Evolutionary conservation across 441 rosid genomes (phyloP), one percentile per base, ranked within the genome.

Genomic region (Syzygium syzygioides): DNA sequence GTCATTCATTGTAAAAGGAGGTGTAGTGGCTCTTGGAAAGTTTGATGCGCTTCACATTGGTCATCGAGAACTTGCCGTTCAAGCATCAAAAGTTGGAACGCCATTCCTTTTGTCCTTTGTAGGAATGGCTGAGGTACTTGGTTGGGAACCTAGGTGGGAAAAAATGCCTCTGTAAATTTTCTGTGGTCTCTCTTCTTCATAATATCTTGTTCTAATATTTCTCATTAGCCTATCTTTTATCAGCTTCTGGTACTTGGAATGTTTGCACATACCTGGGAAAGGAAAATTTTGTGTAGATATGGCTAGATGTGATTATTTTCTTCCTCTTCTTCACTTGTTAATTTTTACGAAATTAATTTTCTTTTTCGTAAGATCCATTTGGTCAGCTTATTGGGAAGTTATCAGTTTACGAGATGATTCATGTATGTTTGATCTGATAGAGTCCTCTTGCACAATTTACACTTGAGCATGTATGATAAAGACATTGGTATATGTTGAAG

Each of bases 41-140:
- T 97, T 97, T 92, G 99, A 97, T 85, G 99, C 98, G 6, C 94
- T 97, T 90, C 98, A 96, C 89, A 85, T 93, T 71, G 98, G 98
- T 86, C 98, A 97, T 90, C 95, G 98, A 59, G 98, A 95, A 91
- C 98, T 95, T 85, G 98, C 96, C 6, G 92, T 94, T 93, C 96
- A 94, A 93, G 99, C 99, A 90, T 97, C 99, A 23, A 96, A 93
- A 90, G 90, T 92, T 86, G 99, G 98, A 91, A 91, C 92, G 60
- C 98, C 99, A 13, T 94, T 91, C 92, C 96, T 95, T 56, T 89
- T 96, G 90, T 96, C 98, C 54, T 97, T 97, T 92, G 95, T 94
- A 55, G 97, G 97, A 88, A 97, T 96, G 95, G 98, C 97, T 2
- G 97, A 97, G 91, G 97, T 97, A 52, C 91, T 97, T 90, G 98